Conservation (phyloP, 495 filamentous ascomycete species). For the Penicillium turbatum region DNA sequence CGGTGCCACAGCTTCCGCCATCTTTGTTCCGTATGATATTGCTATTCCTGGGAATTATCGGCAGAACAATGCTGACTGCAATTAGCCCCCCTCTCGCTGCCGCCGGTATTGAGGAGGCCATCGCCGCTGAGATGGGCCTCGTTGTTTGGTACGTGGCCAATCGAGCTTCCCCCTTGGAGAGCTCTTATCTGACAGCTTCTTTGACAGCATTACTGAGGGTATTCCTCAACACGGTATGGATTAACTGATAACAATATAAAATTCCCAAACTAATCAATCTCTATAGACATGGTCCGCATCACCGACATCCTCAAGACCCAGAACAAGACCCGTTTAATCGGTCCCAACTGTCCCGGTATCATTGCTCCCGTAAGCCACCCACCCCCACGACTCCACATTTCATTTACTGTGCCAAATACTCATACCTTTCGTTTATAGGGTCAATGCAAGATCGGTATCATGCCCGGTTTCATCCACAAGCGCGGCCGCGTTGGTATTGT, state of each 20-base stretch:
- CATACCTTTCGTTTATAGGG: slow-evolving; percentile 49
- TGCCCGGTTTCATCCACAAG: slow-evolving; percentile 99
- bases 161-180: slow-evolving; percentile 13
- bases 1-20: slow-evolving; percentile 84
- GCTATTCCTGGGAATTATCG: background rate
- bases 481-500: slow-evolving; percentile 97
- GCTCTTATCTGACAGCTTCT: slow-evolving; percentile 9
- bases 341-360: slow-evolving; percentile 98
- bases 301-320: slow-evolving; percentile 98
- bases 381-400: background rate
- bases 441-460: slow-evolving; percentile 99
- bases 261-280: slow-evolving; percentile 23
- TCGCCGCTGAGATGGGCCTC: slow-evolving; percentile 85
- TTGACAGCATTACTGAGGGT: slow-evolving; percentile 83
- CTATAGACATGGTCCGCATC: slow-evolving; percentile 94
- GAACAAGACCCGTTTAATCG: slow-evolving; percentile 91
- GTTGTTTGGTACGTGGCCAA: slow-evolving; percentile 68
- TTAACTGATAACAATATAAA: background rate
- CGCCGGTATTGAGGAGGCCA: slow-evolving; percentile 92
- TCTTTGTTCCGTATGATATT: slow-evolving; percentile 85
- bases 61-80: slow-evolving; percentile 12
- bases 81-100: slow-evolving; percentile 82
- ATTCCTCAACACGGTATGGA: slow-evolving; percentile 89
- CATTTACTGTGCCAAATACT: background rate
- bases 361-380: slow-evolving; percentile 69